These are phyloP conservation scores for Sicyos edulis DNA, from an alignment of 306 rosid species.

Conservation along the genomic window DNA sequence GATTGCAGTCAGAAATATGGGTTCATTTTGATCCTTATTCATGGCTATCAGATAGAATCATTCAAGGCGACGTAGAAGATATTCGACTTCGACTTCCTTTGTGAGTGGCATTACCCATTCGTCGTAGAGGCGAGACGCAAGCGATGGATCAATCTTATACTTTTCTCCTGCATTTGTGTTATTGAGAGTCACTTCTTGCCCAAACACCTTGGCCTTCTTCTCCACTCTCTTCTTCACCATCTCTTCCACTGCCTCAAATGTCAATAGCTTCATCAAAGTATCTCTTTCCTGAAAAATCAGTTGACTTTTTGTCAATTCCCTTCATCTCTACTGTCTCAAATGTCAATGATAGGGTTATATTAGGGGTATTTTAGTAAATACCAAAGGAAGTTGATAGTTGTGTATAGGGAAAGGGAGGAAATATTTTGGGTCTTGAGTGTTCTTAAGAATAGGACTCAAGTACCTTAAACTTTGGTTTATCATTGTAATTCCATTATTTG, in stretches of 20 bases:
- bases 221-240: slow-evolving; percentile 71
- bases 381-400: no score
- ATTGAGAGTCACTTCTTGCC: slow-evolving; percentile 48
- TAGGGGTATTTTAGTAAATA: no score
- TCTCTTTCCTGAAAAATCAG: slow-evolving; percentile 50
- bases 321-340: neutral
- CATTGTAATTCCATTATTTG: no score
- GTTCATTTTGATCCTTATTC: no score
- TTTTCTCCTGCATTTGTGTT: slow-evolving; percentile 16
- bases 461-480: no score
- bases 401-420: no score
- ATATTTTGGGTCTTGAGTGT: no score
- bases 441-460: no score
- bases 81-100: slow-evolving; percentile 72
- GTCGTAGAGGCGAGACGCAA: slow-evolving; percentile 49
- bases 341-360: neutral
- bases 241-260: slow-evolving; percentile 62
- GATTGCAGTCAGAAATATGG: no score
- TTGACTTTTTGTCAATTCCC: neutral
- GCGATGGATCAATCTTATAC: slow-evolving; percentile 52
- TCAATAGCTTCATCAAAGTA: slow-evolving; percentile 75
- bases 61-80: slow-evolving; percentile 64
- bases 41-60: neutral
- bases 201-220: slow-evolving; percentile 67
- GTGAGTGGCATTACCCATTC: slow-evolving; percentile 88